A percentile compares a stretch with the other conserved stretches of the same genome.
Evolutionary conservation across 192 early-diverging fungal species (phyloP).

Genomic region (Obelidium mucronatum): DNA sequence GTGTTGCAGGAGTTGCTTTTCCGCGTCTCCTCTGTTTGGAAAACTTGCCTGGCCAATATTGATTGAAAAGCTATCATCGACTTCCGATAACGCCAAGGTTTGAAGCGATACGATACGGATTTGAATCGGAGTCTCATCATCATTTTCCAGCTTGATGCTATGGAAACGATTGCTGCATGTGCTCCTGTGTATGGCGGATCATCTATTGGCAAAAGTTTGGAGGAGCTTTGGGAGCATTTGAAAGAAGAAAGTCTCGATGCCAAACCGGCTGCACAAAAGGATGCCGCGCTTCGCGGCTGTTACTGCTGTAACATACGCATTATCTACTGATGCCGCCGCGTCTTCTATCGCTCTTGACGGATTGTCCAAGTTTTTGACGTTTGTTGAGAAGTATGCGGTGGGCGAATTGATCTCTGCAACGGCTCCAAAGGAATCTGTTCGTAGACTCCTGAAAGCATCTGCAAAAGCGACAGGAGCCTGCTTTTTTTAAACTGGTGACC

Average conservation of each 20-base stretch:
- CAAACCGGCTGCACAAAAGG: slow-evolving; percentile 71
- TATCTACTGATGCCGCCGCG: slow-evolving; percentile 50
- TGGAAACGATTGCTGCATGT: slow-evolving; percentile 86
- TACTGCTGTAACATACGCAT: slow-evolving; percentile 65
- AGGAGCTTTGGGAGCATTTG: slow-evolving; percentile 76
- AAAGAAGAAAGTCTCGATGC: slow-evolving; percentile 83
- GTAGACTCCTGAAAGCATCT: slow-evolving; percentile 12
- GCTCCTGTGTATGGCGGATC: slow-evolving; percentile 77
- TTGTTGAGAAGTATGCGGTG: slow-evolving; percentile 6
- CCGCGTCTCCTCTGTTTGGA: slow-evolving; percentile 67
- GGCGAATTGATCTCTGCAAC: slow-evolving; percentile 7
- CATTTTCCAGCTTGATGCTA: slow-evolving; percentile 75
- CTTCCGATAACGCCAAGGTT: slow-evolving; percentile 87
- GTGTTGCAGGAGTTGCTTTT: slow-evolving; percentile 63
- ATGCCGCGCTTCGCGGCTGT: slow-evolving; percentile 71
- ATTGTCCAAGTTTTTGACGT: slow-evolving; percentile 4
- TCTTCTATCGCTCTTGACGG: slow-evolving; percentile 20
- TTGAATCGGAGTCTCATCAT: slow-evolving; percentile 7
- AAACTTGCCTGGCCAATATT: slow-evolving; percentile 81
- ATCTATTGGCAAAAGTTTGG: slow-evolving; percentile 70
- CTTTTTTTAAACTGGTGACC: slow-evolving; percentile 23
- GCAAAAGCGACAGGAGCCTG: slow-evolving; percentile 26
- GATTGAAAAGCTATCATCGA: slow-evolving; percentile 89
- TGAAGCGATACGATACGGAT: neutral
- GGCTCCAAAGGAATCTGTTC: slow-evolving; percentile 15